Conservation (phyloP, 192 early-diverging fungal genomes). For the Entomortierella lignicola region DNA sequence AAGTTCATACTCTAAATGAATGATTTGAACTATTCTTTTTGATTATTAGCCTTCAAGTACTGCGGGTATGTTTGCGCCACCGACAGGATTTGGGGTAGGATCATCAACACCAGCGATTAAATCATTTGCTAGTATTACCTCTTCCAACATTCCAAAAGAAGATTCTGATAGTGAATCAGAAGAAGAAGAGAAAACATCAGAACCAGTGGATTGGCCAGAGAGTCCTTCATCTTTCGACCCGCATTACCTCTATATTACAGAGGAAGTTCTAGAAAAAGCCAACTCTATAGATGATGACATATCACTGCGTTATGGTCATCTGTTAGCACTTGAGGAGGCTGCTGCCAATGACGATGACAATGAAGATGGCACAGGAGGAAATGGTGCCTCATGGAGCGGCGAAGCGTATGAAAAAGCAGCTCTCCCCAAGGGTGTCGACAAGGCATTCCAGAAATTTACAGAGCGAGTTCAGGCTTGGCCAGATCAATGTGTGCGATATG, state of each 20-base stretch:
- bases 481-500: constrained; percentile 88
- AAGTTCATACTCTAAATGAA: too few species aligned
- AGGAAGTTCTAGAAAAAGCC: constrained; percentile 62
- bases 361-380: constrained; percentile 10
- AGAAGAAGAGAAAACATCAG: constrained; percentile 26
- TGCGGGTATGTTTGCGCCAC: constrained; percentile 32
- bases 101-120: constrained; percentile 7
- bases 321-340: constrained; percentile 56
- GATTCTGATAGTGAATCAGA: constrained; percentile 26
- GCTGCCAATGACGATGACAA: constrained; percentile 45
- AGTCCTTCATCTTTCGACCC: constrained; percentile 53
- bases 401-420: constrained; percentile 85
- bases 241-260: constrained; percentile 64
- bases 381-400: constrained; percentile 70
- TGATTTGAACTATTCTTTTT: too few species aligned
- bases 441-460: constrained; percentile 85
- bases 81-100: constrained; percentile 28
- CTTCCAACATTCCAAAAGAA: constrained; percentile 26
- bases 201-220: constrained; percentile 52
- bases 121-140: constrained; percentile 30
- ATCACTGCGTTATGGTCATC: constrained; percentile 56
- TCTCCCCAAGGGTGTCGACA: constrained; percentile 79
- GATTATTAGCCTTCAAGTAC: constrained; percentile 16
- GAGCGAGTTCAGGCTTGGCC: constrained; percentile 77
- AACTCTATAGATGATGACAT: constrained; percentile 46